Evolutionary conservation across 148 eudicot genomes (phyloP), one percentile per base, ranked within the genome.

Genomic region (Oxyria digyna): DNA sequence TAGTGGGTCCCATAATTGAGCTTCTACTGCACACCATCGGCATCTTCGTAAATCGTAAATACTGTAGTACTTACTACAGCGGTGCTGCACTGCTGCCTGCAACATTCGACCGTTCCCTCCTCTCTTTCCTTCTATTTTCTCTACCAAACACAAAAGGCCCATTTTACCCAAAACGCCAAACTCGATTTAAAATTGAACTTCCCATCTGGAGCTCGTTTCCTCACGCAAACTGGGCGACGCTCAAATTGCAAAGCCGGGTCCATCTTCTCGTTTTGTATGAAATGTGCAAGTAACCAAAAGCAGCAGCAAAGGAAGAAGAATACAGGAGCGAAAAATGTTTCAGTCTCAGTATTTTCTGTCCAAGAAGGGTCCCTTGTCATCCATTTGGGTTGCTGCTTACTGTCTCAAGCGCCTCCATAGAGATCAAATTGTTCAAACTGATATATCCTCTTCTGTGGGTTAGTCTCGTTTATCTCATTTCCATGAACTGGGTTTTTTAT

Each of bases 371-470:
- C 71, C 82, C 26, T 81, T 94, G 43, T 81, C 83, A 11, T 77
- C 76, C 71, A 80, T 94, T 55, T 94, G 96, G 99, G 74, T 85
- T 48, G 97, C 99, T 76, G 97, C 93, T 23, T 91, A 82, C 67
- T 94, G 84, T 73, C 76, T 75, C 73, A 88, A 82, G 72, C 85
- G 87, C 71, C 83, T 94, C 37, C 87, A 84, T 35, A 94, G 84
- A 74, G 71, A 82, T 23, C 87, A 88, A 75, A 72, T 94, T 68
- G 50, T 72, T 67, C 74, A 77, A 62, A 90, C 91, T 46, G 73
- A 90, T 68, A 94, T 94, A 29, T 67, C 81, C 65, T 79, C 89
- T 74, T 86, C 87, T 49, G 89, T 94, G 42, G 99, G 99, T 94
- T 43, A 45, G 84, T 77, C 24, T 64, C 57, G 29, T 70, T 74